These are phyloP conservation scores for Metarhizium robertsii DNA, from an alignment of 2,329 filamentous ascomycete species.

Conservation along the genomic window DNA sequence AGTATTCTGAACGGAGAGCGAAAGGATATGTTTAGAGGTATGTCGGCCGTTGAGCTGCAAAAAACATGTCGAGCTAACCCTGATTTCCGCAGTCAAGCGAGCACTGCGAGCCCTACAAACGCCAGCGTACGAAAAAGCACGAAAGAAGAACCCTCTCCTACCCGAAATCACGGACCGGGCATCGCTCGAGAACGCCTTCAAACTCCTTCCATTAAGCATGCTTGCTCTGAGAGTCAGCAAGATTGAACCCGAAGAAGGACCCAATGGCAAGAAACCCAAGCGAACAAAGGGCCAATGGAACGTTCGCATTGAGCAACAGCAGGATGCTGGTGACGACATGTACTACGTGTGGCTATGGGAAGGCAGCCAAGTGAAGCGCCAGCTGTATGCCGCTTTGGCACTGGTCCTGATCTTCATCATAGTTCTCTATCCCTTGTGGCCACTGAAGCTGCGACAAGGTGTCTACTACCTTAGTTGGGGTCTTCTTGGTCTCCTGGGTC, in stretches of 20 bases:
- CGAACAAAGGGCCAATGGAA: conserved; percentile 94
- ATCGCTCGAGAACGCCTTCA: conserved; percentile 87
- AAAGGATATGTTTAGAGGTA: conserved; percentile 97
- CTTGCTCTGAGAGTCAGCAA: conserved; percentile 86
- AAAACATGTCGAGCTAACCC: background rate
- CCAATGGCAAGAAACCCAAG: conserved; percentile 63
- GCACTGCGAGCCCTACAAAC: conserved; percentile 85
- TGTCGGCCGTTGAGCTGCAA: conserved; percentile 2
- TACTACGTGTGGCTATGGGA: conserved; percentile 98
- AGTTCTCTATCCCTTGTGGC: conserved; percentile 95
- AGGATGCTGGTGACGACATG: conserved; percentile 77
- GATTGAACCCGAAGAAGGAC: conserved; percentile 56
- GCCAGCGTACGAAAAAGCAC: conserved; percentile 80
- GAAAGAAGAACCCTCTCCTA: conserved; percentile 80
- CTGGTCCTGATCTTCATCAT: conserved; percentile 76
- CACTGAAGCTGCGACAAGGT: conserved; percentile 77
- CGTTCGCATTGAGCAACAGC: conserved; percentile 90
- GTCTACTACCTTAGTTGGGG: conserved; percentile 98
- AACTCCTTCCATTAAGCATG: conserved; percentile 87
- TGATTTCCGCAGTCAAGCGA: conserved; percentile 69
- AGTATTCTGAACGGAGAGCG: conserved; percentile 92
- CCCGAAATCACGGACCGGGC: conserved; percentile 82
- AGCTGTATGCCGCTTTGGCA: conserved; percentile 79
- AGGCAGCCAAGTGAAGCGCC: conserved; percentile 85
- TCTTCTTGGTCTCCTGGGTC: conserved; percentile 75